phyloP scores from a whole-genome alignment of 345 rosid genomes.

The Psidium guajava region DNA sequence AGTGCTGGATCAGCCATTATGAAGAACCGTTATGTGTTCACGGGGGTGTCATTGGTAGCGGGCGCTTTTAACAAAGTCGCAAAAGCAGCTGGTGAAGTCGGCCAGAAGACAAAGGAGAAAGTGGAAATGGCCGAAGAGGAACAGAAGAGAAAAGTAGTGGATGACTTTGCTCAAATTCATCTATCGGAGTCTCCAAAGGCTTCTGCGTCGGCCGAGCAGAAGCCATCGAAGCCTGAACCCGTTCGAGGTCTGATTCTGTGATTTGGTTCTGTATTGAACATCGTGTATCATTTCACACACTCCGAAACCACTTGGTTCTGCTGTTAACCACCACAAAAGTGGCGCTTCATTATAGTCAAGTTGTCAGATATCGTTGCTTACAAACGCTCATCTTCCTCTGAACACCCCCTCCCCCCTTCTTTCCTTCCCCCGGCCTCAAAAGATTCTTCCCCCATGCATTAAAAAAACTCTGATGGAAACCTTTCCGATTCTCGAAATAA shows the following conservation, averaged over 20 bases:
- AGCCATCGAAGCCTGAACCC: slow-evolving; percentile 37
- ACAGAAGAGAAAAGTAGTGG: slow-evolving; percentile 74
- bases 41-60: slow-evolving; percentile 74
- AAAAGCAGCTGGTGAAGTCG: slow-evolving; percentile 92
- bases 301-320: neutral
- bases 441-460: neutral
- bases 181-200: slow-evolving; percentile 72
- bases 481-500: neutral
- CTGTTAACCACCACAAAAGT: neutral
- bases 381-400: neutral
- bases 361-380: neutral
- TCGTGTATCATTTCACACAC: neutral
- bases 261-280: slow-evolving; percentile 1
- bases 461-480: neutral
- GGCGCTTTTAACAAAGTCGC: slow-evolving; percentile 81
- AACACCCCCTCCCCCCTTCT: neutral
- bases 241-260: slow-evolving; percentile 52
- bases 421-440: neutral
- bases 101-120: slow-evolving; percentile 92
- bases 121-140: slow-evolving; percentile 69
- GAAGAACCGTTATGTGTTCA: slow-evolving; percentile 78
- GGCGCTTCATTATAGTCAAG: neutral
- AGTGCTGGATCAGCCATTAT: slow-evolving; percentile 85
- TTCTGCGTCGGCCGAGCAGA: slow-evolving; percentile 15
- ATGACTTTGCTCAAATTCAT: slow-evolving; percentile 76